Evolutionary conservation across 179 eudicot genomes (phyloP), one percentile per base, ranked within the genome.

Genomic region (Beta lomatogona): DNA sequence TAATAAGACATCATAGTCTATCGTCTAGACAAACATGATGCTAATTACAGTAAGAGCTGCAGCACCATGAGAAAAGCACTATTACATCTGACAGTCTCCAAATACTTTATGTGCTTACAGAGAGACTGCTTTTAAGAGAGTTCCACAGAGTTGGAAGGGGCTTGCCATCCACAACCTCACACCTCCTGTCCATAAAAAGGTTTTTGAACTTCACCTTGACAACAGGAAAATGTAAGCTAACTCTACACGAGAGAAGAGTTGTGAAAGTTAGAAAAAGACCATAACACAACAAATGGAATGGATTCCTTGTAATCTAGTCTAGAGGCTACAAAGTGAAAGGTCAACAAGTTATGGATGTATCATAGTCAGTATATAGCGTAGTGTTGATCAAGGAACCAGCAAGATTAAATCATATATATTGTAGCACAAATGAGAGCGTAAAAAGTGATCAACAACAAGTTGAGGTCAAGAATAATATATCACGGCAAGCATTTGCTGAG

Each of bases 81-180:
- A 58, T 52, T 45, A 25, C 71, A 79, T 55, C 25, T 46, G 59
- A 46, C 76, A 44, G 41, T 44, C 59, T 60, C 21, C 22, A 77
- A 9, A 69, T 48, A 59, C 19, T 44, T 60, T 25, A 28, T 25
- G 28, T 22, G 81, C 92, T 85, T 84, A 93, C 97, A 63, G 78
- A 85, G 22, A 85, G 19, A 53, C 86, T 19, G 86, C 88, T 85
- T 86, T 84, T 88, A 7, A 93, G 64, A 76, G 93, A 85, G 78
- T 94, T 93, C 97, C 97, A 93, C 3, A 93, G 89, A 68, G 97
- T 91, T 4, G 98, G 98, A 78, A 94, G 93, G 53, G 98, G 97
- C 88, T 92, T 94, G 19, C 98, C 98, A 65, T 88, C 85, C 59
- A 94, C 94, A 13, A 94, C 94, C 81, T 89, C 88, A 85, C 98